A percentile compares a stretch with the other conserved stretches of the same genome.
Conservation (phyloP, 2,329 filamentous ascomycete genomes). For the Ceratocystis lukuohia region DNA sequence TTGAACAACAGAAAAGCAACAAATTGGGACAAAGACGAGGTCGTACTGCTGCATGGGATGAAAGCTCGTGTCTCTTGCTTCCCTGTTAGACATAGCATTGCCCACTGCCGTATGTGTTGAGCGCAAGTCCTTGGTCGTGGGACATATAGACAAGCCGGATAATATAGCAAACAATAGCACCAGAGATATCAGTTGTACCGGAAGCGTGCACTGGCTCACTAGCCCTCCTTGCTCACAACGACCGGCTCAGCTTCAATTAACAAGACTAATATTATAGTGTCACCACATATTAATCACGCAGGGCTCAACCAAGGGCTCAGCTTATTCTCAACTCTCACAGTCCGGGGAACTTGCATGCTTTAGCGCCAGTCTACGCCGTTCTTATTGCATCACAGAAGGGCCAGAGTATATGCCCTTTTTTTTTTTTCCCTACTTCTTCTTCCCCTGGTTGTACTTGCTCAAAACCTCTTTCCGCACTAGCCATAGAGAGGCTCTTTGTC, state of each 20-base stretch:
- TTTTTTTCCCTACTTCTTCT: not conserved
- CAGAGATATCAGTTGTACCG: not conserved
- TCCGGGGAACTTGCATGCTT: conserved; percentile 1
- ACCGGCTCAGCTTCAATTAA: not conserved
- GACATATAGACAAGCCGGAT: too few species aligned
- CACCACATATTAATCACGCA: not conserved
- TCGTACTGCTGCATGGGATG: not conserved
- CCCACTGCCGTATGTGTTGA: not conserved
- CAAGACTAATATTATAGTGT: conserved; percentile 1
- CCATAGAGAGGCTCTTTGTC: too few species aligned
- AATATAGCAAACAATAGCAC: not conserved
- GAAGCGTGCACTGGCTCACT: not conserved
- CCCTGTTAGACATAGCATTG: not conserved
- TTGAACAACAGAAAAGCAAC: not conserved
- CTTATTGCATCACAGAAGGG: not conserved
- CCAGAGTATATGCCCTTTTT: not conserved
- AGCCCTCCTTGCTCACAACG: not conserved
- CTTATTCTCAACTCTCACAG: not conserved
- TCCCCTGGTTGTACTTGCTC: too few species aligned
- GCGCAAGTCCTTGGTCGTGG: not conserved
- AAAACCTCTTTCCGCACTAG: too few species aligned
- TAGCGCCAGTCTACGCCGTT: not conserved
- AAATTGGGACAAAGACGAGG: not conserved
- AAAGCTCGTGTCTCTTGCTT: not conserved
- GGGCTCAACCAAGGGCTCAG: not conserved